Base-by-base conservation (phyloP, 352 stramenopile genomes). In the Phytophthora syringae region DNA sequence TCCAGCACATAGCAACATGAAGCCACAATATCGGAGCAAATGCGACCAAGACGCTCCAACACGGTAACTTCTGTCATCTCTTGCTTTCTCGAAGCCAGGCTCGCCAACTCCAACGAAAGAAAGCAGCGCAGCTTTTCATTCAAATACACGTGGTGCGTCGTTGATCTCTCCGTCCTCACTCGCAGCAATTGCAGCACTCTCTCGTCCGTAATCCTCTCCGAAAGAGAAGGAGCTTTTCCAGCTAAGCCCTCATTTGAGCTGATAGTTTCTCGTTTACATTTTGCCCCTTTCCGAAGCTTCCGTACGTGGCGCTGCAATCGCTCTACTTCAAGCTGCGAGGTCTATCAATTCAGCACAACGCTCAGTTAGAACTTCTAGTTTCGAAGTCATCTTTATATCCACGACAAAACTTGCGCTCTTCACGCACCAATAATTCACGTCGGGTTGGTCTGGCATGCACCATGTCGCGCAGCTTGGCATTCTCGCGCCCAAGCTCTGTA, bases 1-100 rank as follows among this genome's bases (percentile, higher is more conserved):
- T 69, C 54, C 12, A 76, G 28, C 3, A 51, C 53, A 36, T 73
- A 72, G 25, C 69, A 80, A 30, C 69, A 80, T 2, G 53, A 64
- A 0, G 72, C 72, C 9, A 80, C 69, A 34, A 80, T 74, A 47
- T 78, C 57, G 2, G 64, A 74, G 37, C 69, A 76, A 21, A 80
- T 52, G 9, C 44, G 55, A 5, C 69, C 69, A 49, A 80, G 52
- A 13, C 43, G 60, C 27, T 72, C 56, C 18, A 52, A 22, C 7
- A 79, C 52, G 5, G 30, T 21, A 10, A 42, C 3, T 32, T 70
- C 24, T 25, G 45, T 36, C 30, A 59, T 32, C 7, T 40, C 22
- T 5, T 53, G 27, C 12, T 27, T 21, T 11, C 54, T 42, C 24
- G 40, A 53, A 20, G 21, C 50, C 9, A 75, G 30, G 15, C 40